phyloP scores from a whole-genome alignment of 805 yeast genomes.

The Myxozyma kluyveri region DNA sequence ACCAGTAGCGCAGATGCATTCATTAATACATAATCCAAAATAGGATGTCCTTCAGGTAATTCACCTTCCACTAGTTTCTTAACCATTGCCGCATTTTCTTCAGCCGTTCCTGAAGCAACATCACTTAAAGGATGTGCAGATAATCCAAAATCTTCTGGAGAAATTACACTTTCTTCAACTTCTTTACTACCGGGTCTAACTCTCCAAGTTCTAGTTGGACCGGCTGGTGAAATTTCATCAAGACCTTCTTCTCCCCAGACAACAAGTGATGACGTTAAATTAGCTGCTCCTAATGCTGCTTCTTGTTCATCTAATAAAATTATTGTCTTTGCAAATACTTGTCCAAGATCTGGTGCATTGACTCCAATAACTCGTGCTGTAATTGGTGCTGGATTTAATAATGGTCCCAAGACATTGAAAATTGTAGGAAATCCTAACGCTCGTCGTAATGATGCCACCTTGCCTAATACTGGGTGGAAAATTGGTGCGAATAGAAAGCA shows the following conservation, averaged over 20 bases:
- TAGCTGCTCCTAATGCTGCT: conserved; percentile 39
- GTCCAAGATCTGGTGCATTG: conserved; percentile 73
- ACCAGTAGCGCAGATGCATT: conserved; percentile 87
- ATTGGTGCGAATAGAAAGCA: conserved; percentile 88
- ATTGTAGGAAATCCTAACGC: conserved; percentile 86
- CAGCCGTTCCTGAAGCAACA: conserved; percentile 84
- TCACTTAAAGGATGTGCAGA: conserved; percentile 62
- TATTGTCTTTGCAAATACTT: conserved; percentile 79
- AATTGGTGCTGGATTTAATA: conserved; percentile 83
- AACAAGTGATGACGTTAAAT: conserved; percentile 60
- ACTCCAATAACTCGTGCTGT: conserved; percentile 87
- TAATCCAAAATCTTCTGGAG: conserved; percentile 67
- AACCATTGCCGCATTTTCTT: conserved; percentile 69
- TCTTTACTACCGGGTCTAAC: conserved; percentile 40
- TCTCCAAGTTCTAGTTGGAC: conserved; percentile 77
- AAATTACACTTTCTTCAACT: conserved; percentile 34
- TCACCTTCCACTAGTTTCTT: conserved; percentile 49
- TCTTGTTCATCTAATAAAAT: conserved; percentile 49
- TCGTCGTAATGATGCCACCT: conserved; percentile 74
- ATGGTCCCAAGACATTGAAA: conserved; percentile 90
- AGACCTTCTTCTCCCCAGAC: conserved; percentile 92
- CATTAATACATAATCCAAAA: conserved; percentile 85
- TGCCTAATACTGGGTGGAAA: conserved; percentile 88
- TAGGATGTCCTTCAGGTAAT: conserved; percentile 47
- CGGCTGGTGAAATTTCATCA: conserved; percentile 92